A percentile compares a stretch with the other conserved stretches of the same genome.
Conservation (phyloP, 352 stramenopile genomes). For the Salisapilia sapeloensis region DNA sequence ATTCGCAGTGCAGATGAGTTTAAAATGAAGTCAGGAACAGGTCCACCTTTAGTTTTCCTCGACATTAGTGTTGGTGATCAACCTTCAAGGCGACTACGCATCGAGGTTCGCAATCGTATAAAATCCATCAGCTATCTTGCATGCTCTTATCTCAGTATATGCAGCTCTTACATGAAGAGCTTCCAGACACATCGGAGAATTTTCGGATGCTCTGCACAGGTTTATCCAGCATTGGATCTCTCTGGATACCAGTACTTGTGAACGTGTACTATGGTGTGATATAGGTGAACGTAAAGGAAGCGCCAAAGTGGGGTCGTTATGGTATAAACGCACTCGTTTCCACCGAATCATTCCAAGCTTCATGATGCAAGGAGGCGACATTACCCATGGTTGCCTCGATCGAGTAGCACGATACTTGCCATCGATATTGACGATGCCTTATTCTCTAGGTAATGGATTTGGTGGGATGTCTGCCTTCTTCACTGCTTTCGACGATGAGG, state of each 20-base stretch:
- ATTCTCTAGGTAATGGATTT: slow-evolving; percentile 65
- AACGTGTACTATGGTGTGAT: neutral
- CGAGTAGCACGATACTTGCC: neutral
- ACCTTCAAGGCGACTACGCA: slow-evolving; percentile 31
- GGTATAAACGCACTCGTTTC: slow-evolving; percentile 92
- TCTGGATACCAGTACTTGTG: neutral
- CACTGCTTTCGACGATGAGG: slow-evolving; percentile 93
- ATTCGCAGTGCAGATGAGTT: slow-evolving; percentile 34
- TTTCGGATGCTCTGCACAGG: slow-evolving; percentile 60
- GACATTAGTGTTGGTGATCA: slow-evolving; percentile 33
- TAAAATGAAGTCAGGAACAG: slow-evolving; percentile 9
- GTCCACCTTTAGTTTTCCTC: slow-evolving; percentile 41
- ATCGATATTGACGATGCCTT: neutral
- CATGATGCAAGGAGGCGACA: slow-evolving; percentile 95
- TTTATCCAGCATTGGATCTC: slow-evolving; percentile 1
- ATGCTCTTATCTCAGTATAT: neutral
- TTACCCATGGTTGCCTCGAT: slow-evolving; percentile 59
- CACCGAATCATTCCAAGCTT: slow-evolving; percentile 97
- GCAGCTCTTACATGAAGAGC: slow-evolving; percentile 57
- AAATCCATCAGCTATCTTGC: neutral
- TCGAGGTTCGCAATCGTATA: slow-evolving; percentile 17
- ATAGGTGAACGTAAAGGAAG: slow-evolving; percentile 27
- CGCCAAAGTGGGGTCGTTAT: slow-evolving; percentile 23
- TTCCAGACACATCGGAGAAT: slow-evolving; percentile 41
- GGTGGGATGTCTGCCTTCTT: slow-evolving; percentile 90